phyloP scores from a whole-genome alignment of 768 basidiomycete species.

The Cystofilobasidium capitatum region DNA sequence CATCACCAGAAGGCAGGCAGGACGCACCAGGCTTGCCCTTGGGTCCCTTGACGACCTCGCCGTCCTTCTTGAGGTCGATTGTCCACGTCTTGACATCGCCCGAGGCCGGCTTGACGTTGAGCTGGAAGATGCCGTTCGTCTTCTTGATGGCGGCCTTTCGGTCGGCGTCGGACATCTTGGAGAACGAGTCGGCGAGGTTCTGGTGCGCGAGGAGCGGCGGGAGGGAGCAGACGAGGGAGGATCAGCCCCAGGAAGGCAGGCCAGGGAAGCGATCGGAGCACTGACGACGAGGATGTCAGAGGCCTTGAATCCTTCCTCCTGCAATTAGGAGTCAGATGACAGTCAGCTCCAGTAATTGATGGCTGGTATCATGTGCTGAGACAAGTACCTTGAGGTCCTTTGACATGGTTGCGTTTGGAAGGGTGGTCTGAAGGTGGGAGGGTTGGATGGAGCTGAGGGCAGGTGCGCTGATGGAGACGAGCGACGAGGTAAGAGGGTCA shows the following conservation, averaged over 20 bases:
- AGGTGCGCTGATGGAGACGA: too few relatives aligned
- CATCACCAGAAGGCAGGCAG: background rate
- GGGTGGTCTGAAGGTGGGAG: too few relatives aligned
- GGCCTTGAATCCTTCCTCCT: constrained; percentile 26
- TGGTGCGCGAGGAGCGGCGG: background rate
- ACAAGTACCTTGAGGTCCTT: too few relatives aligned
- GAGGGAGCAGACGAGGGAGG: background rate
- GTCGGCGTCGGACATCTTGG: constrained; percentile 21
- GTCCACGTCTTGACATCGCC: constrained; percentile 23
- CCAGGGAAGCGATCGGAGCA: background rate
- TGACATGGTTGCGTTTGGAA: too few relatives aligned
- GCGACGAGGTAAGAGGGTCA: too few relatives aligned
- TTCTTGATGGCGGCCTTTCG: constrained; percentile 26
- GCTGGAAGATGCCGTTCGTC: constrained; percentile 27
- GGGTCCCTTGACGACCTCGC: constrained; percentile 26
- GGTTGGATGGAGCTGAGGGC: too few relatives aligned
- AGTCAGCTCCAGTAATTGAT: too few relatives aligned
- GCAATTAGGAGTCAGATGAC: too few relatives aligned
- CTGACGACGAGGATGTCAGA: constrained; percentile 12
- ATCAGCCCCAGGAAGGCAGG: background rate
- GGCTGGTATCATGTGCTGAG: too few relatives aligned
- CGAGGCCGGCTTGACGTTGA: constrained; percentile 21
- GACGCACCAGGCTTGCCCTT: constrained; percentile 26
- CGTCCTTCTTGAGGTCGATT: constrained; percentile 28
- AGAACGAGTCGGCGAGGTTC: constrained; percentile 22